Evolutionary conservation across 345 rosid genomes (phyloP).

Genomic region (Rhodamnia argentea): DNA sequence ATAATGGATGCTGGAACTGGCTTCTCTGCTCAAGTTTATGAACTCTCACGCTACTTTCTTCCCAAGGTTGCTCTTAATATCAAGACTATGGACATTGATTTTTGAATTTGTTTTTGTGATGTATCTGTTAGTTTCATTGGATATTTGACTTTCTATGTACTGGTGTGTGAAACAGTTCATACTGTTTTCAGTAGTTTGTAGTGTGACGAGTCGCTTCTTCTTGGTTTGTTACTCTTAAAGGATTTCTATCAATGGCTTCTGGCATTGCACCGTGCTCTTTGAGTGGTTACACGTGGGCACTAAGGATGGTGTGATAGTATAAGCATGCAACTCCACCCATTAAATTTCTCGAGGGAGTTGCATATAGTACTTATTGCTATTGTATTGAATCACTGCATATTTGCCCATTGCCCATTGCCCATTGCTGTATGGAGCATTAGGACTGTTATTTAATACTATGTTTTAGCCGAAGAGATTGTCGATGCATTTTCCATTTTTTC

Average conservation of each 20-base stretch:
- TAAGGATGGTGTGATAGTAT: not conserved
- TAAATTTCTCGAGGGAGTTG: not conserved
- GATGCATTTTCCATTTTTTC: not conserved
- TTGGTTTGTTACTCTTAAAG: not conserved
- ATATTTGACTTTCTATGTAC: not conserved
- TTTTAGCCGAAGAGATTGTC: not conserved
- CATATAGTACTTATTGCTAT: not conserved
- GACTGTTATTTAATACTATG: not conserved
- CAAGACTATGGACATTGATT: not conserved
- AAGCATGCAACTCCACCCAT: not conserved
- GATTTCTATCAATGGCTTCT: not conserved
- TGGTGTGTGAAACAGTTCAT: not conserved
- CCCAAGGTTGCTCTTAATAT: constrained; percentile 49
- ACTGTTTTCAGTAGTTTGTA: not conserved
- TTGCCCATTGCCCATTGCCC: not conserved
- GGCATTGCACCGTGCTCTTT: not conserved
- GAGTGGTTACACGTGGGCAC: not conserved
- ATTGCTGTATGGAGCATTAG: not conserved
- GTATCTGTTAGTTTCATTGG: not conserved
- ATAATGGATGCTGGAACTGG: constrained; percentile 99
- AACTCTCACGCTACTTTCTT: constrained; percentile 71
- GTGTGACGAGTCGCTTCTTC: not conserved
- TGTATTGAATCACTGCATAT: not conserved
- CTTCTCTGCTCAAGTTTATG: constrained; percentile 67
- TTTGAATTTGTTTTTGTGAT: not conserved